Conservation (phyloP, 208 protist species). For the Crithidia brevicula region DNA sequence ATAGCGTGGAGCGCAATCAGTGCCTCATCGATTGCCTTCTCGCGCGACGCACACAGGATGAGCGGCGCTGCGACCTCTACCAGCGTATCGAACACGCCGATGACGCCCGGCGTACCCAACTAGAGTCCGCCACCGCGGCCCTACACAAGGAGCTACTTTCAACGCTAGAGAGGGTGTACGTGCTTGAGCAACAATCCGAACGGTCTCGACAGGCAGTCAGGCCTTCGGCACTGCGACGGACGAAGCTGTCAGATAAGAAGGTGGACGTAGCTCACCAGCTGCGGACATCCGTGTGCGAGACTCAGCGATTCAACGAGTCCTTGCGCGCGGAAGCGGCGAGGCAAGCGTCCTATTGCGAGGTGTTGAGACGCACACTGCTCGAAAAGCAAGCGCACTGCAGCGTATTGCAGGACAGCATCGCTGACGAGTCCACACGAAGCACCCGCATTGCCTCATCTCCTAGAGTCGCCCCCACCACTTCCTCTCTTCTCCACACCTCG, state of each 20-base stretch:
- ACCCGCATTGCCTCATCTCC: background rate
- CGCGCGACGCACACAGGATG: constrained; percentile 5
- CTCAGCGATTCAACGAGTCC: constrained; percentile 15
- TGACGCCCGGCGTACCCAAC: background rate
- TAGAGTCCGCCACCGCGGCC: background rate
- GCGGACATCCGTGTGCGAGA: background rate
- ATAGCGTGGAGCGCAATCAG: constrained; percentile 1
- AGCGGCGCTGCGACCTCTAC: constrained; percentile 15
- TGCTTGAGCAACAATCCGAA: background rate
- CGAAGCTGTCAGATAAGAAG: no score
- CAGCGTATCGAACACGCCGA: constrained; percentile 3
- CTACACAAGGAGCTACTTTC: background rate
- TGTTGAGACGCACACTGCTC: background rate
- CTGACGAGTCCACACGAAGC: background rate
- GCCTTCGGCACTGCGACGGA: no score
- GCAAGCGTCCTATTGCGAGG: background rate
- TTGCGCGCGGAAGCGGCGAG: background rate
- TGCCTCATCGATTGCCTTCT: constrained; percentile 1
- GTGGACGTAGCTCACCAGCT: constrained; percentile 3
- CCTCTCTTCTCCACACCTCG: background rate
- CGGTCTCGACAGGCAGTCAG: no score
- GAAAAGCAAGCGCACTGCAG: constrained; percentile 4
- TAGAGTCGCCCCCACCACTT: background rate
- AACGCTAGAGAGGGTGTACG: constrained; percentile 1
- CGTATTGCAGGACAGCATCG: background rate